Conservation (phyloP, 129 eudicot species). For the Glebionis coronaria region DNA sequence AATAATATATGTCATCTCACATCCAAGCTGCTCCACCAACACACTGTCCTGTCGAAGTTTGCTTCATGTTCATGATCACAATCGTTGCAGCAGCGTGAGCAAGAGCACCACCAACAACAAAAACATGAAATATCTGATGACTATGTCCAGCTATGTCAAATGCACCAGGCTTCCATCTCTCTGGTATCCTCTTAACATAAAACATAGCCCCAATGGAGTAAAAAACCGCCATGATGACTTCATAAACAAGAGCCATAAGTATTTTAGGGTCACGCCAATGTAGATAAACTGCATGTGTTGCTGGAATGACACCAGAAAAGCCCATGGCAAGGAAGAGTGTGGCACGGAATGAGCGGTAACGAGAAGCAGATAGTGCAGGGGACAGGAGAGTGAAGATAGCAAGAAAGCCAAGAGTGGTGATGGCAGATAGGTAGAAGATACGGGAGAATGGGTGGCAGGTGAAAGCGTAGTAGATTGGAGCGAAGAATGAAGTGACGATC, state of each 20-base stretch:
- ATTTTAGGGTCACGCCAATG: slow-evolving; percentile 51
- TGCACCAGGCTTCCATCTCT: slow-evolving; percentile 84
- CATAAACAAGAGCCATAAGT: slow-evolving; percentile 55
- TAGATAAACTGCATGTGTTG: slow-evolving; percentile 61
- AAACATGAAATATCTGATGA: slow-evolving; percentile 89
- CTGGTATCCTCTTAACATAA: slow-evolving; percentile 76
- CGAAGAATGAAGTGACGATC: slow-evolving; percentile 87
- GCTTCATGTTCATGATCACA: slow-evolving; percentile 70
- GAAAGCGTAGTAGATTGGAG: slow-evolving; percentile 82
- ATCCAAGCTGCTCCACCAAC: slow-evolving; percentile 27
- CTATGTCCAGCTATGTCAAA: slow-evolving; percentile 94
- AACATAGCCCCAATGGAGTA: slow-evolving; percentile 68
- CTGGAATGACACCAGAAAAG: slow-evolving; percentile 83
- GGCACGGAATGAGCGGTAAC: slow-evolving; percentile 68
- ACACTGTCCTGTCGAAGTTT: slow-evolving; percentile 38
- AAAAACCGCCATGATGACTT: slow-evolving; percentile 59
- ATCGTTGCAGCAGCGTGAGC: slow-evolving; percentile 79
- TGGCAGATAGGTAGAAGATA: slow-evolving; percentile 67
- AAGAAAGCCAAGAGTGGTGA: slow-evolving; percentile 55
- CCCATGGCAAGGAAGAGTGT: slow-evolving; percentile 83
- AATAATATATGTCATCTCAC: slow-evolving; percentile 9
- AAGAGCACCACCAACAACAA: slow-evolving; percentile 86
- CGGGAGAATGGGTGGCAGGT: slow-evolving; percentile 58
- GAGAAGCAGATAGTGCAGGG: slow-evolving; percentile 63
- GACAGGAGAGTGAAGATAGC: slow-evolving; percentile 71